phyloP scores from a whole-genome alignment of 129 eudicot species.

The Mikania micrantha region DNA sequence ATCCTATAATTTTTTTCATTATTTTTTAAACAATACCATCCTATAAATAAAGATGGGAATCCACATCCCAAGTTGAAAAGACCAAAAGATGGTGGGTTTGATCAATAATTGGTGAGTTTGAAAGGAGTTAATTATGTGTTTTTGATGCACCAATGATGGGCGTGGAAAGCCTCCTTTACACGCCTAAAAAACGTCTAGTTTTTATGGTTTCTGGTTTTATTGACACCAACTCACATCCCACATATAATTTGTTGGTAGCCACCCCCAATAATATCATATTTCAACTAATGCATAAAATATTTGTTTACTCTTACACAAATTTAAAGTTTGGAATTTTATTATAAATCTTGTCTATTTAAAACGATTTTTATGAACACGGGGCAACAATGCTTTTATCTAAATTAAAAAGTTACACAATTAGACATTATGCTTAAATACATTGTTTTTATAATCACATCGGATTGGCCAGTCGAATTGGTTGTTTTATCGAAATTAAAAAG shows the following conservation, averaged over 20 bases:
- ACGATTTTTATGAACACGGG: too few species aligned
- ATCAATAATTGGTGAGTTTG: slow-evolving; percentile 49
- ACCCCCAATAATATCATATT: neutral
- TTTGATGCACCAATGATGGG: slow-evolving; percentile 52
- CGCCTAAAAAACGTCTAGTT: slow-evolving; percentile 39
- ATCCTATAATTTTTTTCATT: too few species aligned
- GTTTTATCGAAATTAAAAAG: too few species aligned
- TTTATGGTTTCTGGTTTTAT: slow-evolving; percentile 42
- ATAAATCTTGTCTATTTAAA: too few species aligned
- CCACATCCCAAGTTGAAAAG: slow-evolving; percentile 3
- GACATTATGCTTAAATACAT: too few species aligned
- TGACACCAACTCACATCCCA: slow-evolving; percentile 34
- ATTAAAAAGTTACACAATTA: too few species aligned
- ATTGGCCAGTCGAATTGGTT: too few species aligned
- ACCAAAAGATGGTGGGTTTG: slow-evolving; percentile 14
- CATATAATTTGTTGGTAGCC: neutral
- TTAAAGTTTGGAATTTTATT: too few species aligned
- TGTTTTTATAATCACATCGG: too few species aligned
- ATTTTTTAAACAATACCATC: too few species aligned
- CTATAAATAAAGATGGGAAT: neutral
- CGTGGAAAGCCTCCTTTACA: slow-evolving; percentile 61
- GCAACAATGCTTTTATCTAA: too few species aligned
- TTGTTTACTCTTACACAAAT: too few species aligned
- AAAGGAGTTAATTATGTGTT: slow-evolving; percentile 31
- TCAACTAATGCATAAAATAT: neutral